Evolutionary conservation across 768 basidiomycete species (phyloP), one percentile per base, ranked within the genome.

Genomic region (Dioszegia hungarica): DNA sequence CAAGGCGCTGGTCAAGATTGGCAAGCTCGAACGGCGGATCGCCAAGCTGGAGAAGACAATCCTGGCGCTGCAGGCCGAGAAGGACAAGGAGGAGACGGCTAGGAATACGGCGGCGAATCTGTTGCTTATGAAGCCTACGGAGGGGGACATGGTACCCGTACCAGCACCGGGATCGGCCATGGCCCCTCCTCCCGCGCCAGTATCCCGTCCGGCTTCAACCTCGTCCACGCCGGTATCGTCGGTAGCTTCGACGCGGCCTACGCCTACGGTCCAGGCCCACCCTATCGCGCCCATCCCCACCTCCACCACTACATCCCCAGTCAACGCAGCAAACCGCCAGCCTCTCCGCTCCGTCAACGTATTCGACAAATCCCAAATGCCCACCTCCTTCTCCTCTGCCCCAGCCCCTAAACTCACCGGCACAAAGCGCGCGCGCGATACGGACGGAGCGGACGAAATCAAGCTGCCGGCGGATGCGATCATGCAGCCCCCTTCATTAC

Each of bases 21-120:
- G 34, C 5, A 51, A 51, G n/a, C 37, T 51, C 1, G 49, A 51
- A 17, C 34, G 49, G 3, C 22, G 28, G 31, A 38, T 51, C n/a
- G 57, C 61, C 14, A 68, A 65, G 41, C 50, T 72, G n/a, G 65
- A 72, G 43, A 72, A 72, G 60, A 67, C 67, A 55, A 53, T 72
- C 27, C 60, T 59, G 24, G 67, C 67, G 46, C 53, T 64, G 29
- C 62, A 69, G 41, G 36, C 12, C 2, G 25, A 17, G 11, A 34
- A 28, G 36, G 49, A 36, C 2, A 38, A 61, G 8, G 49, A 49
- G 12, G 37, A 51, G n/a, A 51, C 49, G 37, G 36, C 34, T 6
- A 38, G 22, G 31, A 51, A 51, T 28, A 49, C 47, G 11, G 47
- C 47, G 14, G 22, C 15, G 34, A 49, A 49, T 38, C 14, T 51